These are phyloP conservation scores for Vicia villosa DNA, from an alignment of 306 rosid species.

Conservation along the genomic window DNA sequence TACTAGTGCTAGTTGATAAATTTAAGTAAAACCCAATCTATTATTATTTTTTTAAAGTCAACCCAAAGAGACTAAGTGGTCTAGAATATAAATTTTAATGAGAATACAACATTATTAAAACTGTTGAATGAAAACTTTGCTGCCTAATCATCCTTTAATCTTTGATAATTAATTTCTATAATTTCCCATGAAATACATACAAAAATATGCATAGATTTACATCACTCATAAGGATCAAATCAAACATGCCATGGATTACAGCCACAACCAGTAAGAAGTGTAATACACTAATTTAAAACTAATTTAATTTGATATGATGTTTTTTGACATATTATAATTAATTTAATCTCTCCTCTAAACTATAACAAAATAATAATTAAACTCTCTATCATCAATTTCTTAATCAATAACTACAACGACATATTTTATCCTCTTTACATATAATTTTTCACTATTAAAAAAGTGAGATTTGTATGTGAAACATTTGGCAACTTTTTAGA, in stretches of 20 bases:
- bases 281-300: neutral
- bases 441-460: neutral
- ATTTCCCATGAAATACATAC: too few relatives aligned
- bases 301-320: neutral
- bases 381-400: neutral
- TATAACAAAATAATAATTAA: neutral
- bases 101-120: neutral
- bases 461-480: conserved; percentile 8
- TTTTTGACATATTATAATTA: neutral
- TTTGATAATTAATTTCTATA: neutral
- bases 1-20: too few relatives aligned
- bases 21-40: too few relatives aligned
- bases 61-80: neutral
- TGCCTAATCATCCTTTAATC: neutral
- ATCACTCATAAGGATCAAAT: too few relatives aligned
- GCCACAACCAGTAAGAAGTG: neutral
- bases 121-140: neutral
- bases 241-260: neutral
- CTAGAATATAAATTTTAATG: neutral
- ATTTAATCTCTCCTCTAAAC: neutral
- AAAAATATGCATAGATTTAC: too few relatives aligned
- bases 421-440: conserved; percentile 5
- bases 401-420: neutral
- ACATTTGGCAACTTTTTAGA: conserved; percentile 34
- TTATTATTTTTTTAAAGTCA: too few relatives aligned